Conservation (phyloP, 306 rosid genomes). For the Casuarina cunninghamiana region DNA sequence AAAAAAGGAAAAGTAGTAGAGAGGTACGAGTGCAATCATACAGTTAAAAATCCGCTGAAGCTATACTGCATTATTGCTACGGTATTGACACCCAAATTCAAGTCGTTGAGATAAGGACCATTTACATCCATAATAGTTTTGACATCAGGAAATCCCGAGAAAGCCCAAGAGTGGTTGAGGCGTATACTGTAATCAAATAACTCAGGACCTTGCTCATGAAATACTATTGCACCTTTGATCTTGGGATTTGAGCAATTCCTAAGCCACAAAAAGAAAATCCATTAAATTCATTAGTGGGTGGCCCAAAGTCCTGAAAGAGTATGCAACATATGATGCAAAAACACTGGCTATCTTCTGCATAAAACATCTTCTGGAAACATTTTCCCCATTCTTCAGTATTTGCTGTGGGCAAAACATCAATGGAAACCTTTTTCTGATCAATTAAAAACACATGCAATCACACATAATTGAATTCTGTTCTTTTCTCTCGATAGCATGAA, state of each 20-base stretch:
- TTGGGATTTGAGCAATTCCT: constrained; percentile 86
- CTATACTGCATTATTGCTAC: constrained; percentile 95
- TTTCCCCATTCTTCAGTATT: too few relatives aligned
- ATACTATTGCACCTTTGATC: constrained; percentile 87
- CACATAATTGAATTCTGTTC: too few relatives aligned
- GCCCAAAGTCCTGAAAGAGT: neutral
- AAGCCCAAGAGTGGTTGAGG: constrained; percentile 98
- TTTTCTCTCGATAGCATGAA: too few relatives aligned
- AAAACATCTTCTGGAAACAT: too few relatives aligned
- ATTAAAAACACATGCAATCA: too few relatives aligned
- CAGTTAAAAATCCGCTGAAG: constrained; percentile 94
- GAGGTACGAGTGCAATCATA: constrained; percentile 43
- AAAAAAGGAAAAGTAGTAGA: constrained; percentile 27
- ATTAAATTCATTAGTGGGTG: constrained; percentile 24
- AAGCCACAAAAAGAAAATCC: constrained; percentile 32
- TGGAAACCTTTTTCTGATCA: too few relatives aligned
- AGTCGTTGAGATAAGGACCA: constrained; percentile 88
- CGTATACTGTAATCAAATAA: constrained; percentile 89
- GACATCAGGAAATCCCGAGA: constrained; percentile 94
- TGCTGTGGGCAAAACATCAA: too few relatives aligned
- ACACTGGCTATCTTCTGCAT: too few relatives aligned
- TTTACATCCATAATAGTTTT: constrained; percentile 89
- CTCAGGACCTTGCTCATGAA: constrained; percentile 85
- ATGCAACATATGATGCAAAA: neutral
- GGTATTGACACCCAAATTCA: constrained; percentile 71